phyloP scores from a whole-genome alignment of 1,284 basidiomycete genomes.

The Apiotrichum gracile region DNA sequence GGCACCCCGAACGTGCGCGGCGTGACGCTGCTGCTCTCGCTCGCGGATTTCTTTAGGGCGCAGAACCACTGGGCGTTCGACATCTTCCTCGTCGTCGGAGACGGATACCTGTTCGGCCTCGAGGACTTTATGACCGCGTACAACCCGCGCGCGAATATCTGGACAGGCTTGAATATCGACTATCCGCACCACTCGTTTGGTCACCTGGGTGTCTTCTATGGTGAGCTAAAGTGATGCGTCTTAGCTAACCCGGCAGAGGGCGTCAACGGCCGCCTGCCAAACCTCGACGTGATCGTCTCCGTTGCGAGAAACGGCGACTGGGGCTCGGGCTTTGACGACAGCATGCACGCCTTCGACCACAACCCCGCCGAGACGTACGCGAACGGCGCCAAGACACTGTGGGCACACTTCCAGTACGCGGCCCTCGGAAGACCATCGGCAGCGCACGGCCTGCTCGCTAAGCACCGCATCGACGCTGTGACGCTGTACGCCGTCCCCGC shows the following conservation, averaged over 20 bases:
- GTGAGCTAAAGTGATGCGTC: slow-evolving; percentile 49
- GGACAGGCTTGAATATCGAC: slow-evolving; percentile 91
- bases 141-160: slow-evolving; percentile 76
- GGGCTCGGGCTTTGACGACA: slow-evolving; percentile 64
- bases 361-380: slow-evolving; percentile 6
- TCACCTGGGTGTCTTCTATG: slow-evolving; percentile 84
- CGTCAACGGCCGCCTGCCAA: slow-evolving; percentile 86
- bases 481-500: slow-evolving; percentile 85
- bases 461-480: slow-evolving; percentile 86
- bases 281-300: slow-evolving; percentile 89
- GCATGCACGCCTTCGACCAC: slow-evolving; percentile 64
- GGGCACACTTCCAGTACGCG: slow-evolving; percentile 37
- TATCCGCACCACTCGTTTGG: slow-evolving; percentile 96
- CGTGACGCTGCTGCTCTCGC: slow-evolving; percentile 69
- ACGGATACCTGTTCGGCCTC: slow-evolving; percentile 83
- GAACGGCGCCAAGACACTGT: slow-evolving; percentile 31
- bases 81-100: slow-evolving; percentile 81
- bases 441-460: slow-evolving; percentile 49
- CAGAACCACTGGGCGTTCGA: slow-evolving; percentile 93
- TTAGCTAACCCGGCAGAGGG: slow-evolving; percentile 62
- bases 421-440: slow-evolving; percentile 44
- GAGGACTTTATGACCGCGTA: slow-evolving; percentile 85
- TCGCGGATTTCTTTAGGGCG: slow-evolving; percentile 76
- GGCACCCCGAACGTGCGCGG: slow-evolving; percentile 68
- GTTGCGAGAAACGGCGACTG: slow-evolving; percentile 66